Percentiles rank a stretch among this genome's conserved stretches.
phyloP scores from a whole-genome alignment of 2,329 filamentous ascomycete genomes.

The Exophiala phaeomuriformis region DNA sequence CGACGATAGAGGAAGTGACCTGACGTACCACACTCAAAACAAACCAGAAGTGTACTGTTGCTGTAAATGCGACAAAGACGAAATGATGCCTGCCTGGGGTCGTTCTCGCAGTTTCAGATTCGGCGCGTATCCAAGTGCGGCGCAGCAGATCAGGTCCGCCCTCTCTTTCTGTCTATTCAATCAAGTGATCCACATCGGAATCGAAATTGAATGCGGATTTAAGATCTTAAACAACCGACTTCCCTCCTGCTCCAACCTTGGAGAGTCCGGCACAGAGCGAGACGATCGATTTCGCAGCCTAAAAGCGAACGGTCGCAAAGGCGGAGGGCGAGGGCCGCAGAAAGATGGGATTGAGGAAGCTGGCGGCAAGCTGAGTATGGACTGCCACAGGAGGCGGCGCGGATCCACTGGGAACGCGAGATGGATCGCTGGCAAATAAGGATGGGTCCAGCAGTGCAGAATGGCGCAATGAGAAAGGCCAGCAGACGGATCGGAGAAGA shows the following conservation, averaged over 20 bases:
- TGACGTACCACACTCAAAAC: slow-evolving; percentile 19
- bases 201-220: slow-evolving; percentile 12
- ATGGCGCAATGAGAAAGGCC: slow-evolving; percentile 18
- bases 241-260: slow-evolving; percentile 6
- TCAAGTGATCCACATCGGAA: slow-evolving; percentile 13
- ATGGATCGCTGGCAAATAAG: slow-evolving; percentile 4
- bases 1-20: slow-evolving; percentile 8
- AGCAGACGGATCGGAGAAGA: slow-evolving; percentile 7
- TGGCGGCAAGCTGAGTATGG: slow-evolving; percentile 11
- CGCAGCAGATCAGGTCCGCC: slow-evolving; percentile 17
- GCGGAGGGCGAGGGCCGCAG: neutral
- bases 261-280: neutral
- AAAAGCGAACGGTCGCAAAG: neutral
- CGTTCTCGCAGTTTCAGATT: slow-evolving; percentile 23
- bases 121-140: slow-evolving; percentile 23
- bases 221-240: slow-evolving; percentile 5
- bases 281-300: neutral
- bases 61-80: slow-evolving; percentile 16
- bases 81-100: slow-evolving; percentile 14
- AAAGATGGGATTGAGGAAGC: neutral
- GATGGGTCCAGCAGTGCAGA: slow-evolving; percentile 7
- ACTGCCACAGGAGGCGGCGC: slow-evolving; percentile 7
- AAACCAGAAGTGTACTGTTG: slow-evolving; percentile 13
- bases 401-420: neutral
- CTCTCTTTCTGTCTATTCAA: neutral